Evolutionary conservation across 169 alveolate genomes (phyloP), one percentile per base, ranked within the genome.

Genomic region (Babesia ovata): DNA sequence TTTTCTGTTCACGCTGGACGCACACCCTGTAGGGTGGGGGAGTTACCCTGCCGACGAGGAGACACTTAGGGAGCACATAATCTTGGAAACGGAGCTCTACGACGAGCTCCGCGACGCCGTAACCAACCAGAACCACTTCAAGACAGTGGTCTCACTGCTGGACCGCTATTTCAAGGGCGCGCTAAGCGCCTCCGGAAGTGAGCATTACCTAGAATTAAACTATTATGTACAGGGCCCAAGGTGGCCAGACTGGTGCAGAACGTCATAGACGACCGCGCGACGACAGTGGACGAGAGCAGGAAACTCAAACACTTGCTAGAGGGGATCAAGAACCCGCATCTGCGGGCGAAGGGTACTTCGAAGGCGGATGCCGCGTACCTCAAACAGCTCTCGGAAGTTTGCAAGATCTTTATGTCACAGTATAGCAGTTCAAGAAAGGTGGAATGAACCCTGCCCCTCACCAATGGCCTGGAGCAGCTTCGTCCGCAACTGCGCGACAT

Each of bases 371-470:
- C 54, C 39, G 22, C 65, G 65, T 67, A 67, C 66, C 39, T 67
- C 21, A 13, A 67, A 14, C 63, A 54, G 65, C 76, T 67, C 17
- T 17, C 76, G 0, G 53, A 50, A 4, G 65, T 66, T 6, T 26
- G 26, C n/a, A 21, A 28, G 36, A 67, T 21, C n/a, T 67, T 67
- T 44, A 33, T 58, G 9, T 10, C 29, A 26, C 17, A 67, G n/a
- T 50, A 53, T 28, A 0, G 36, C 21, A 24, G 56, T 17, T 62
- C 85, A 93, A n/a, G 97, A 93, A 21, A 94, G 91, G 59, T 92
- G 83, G 69, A 94, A 93, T 50, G 94, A 87, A 62, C 87, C 90
- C 71, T 86, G 93, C 61, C 98, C 99, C 75, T 95, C 98, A 33
- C 70, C 77, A 71, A 94, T 92, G 39, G 99, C 99, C 69, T 91